Evolutionary conservation across 495 filamentous ascomycete genomes (phyloP).

Genomic region (Penicillium verhagenii): DNA sequence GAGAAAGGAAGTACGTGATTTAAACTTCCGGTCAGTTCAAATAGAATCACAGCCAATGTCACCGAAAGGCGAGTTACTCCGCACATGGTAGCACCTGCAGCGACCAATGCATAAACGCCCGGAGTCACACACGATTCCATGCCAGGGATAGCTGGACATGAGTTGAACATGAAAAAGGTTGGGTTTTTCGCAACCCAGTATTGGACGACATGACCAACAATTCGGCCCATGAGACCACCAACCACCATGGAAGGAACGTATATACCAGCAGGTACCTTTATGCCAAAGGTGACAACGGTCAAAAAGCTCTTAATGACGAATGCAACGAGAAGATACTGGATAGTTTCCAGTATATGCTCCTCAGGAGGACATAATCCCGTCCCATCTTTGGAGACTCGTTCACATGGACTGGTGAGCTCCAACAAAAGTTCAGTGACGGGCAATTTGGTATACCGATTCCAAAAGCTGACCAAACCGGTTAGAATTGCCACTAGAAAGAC

Average conservation of each 20-base stretch:
- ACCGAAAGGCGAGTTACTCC: conserved; percentile 93
- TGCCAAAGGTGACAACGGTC: conserved; percentile 86
- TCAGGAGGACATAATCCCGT: conserved; percentile 75
- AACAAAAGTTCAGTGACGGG: conserved; percentile 88
- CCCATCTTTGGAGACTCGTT: conserved; percentile 54
- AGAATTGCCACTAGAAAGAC: conserved; percentile 83
- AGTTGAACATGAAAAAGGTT: conserved; percentile 65
- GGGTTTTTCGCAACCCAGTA: conserved; percentile 75
- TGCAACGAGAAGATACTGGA: conserved; percentile 68
- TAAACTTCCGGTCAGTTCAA: conserved; percentile 91
- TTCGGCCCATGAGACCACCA: conserved; percentile 86
- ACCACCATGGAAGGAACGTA: conserved; percentile 99
- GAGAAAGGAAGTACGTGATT: conserved; percentile 96
- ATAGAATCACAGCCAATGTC: conserved; percentile 91
- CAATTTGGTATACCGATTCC: conserved; percentile 88
- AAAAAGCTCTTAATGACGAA: conserved; percentile 88
- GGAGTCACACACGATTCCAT: conserved; percentile 87
- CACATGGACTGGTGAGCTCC: conserved; percentile 86
- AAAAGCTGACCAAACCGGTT: conserved; percentile 84
- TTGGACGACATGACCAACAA: conserved; percentile 84
- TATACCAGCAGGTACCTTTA: conserved; percentile 94
- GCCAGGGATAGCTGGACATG: conserved; percentile 65
- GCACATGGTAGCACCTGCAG: conserved; percentile 96
- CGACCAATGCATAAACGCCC: conserved; percentile 92
- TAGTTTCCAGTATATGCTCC: conserved; percentile 70